Percentiles rank a stretch among this genome's conserved stretches.
These are phyloP conservation scores for Paramecium octaurelia DNA, from an alignment of 73 alveolate genomes.

Conservation along the genomic window DNA sequence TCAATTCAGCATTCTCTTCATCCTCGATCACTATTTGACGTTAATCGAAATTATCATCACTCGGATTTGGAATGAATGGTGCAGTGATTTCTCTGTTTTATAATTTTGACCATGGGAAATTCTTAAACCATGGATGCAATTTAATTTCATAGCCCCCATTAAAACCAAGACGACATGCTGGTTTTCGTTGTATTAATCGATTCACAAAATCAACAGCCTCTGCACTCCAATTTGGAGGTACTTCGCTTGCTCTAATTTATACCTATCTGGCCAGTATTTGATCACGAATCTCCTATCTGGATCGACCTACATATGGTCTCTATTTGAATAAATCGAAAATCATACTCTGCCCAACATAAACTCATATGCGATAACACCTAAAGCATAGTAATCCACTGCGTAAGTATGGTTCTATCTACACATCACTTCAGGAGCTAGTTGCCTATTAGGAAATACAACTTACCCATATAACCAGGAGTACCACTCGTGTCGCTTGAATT, in stretches of 20 bases:
- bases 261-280: conserved; percentile 74
- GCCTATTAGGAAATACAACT: not conserved
- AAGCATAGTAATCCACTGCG: conserved; percentile 82
- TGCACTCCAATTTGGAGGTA: conserved; percentile 75
- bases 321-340: not conserved
- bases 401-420: conserved; percentile 72
- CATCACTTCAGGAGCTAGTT: conserved; percentile 85
- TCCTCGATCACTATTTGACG: conserved; percentile 58
- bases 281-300: conserved; percentile 72
- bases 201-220: conserved; percentile 81
- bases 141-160: conserved; percentile 86
- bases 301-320: conserved; percentile 81
- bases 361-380: conserved; percentile 85
- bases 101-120: conserved; percentile 86
- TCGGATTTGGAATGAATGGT: conserved; percentile 73
- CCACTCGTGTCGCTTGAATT: conserved; percentile 61
- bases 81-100: conserved; percentile 77
- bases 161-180: conserved; percentile 80
- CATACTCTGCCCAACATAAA: conserved; percentile 71
- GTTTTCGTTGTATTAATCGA: conserved; percentile 78
- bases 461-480: conserved; percentile 63
- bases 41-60: conserved; percentile 58
- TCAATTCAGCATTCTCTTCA: conserved; percentile 52
- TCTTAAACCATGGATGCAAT: conserved; percentile 86
- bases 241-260: conserved; percentile 57